Percentiles rank a stretch among this genome's conserved stretches.
These are phyloP conservation scores for Uronychia binucleata DNA, from an alignment of 73 alveolate species.

Conservation along the genomic window DNA sequence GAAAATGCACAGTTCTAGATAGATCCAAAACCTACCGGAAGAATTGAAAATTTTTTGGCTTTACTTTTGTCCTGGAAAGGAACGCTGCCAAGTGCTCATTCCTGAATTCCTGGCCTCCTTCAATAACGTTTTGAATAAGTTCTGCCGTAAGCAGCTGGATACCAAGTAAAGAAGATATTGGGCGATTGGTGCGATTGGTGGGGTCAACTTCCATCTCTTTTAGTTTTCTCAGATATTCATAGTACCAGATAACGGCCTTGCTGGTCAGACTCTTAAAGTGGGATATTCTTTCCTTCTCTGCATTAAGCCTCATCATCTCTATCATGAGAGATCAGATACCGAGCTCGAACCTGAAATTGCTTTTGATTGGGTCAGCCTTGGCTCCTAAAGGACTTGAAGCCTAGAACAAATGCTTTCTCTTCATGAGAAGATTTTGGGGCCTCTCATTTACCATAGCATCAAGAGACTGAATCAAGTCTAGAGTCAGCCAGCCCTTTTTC, in stretches of 20 bases:
- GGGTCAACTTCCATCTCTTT: background rate
- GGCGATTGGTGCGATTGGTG: background rate
- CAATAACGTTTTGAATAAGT: background rate
- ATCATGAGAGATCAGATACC: background rate
- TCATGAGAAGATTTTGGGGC: constrained; percentile 38
- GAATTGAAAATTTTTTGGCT: background rate
- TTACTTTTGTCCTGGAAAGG: constrained; percentile 2
- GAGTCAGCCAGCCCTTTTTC: constrained; percentile 34
- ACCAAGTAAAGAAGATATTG: background rate
- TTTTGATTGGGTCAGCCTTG: background rate
- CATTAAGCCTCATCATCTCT: constrained; percentile 29
- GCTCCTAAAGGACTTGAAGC: background rate
- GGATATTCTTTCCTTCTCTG: constrained; percentile 17
- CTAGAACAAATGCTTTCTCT: constrained; percentile 10
- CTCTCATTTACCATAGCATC: constrained; percentile 56
- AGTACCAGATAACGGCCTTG: constrained; percentile 7
- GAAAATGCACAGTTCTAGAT: too few species aligned
- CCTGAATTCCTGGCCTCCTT: background rate
- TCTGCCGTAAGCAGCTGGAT: background rate
- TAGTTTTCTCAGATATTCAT: constrained; percentile 2
- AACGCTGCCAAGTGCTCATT: constrained; percentile 1
- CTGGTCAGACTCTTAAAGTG: constrained; percentile 4
- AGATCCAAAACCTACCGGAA: too few species aligned
- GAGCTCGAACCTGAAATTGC: background rate
- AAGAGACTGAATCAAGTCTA: constrained; percentile 36